A percentile compares a stretch with the other conserved stretches of the same genome.
These are phyloP conservation scores for Lagenidium giganteum DNA, from an alignment of 352 stramenopile genomes.

Conservation along the genomic window DNA sequence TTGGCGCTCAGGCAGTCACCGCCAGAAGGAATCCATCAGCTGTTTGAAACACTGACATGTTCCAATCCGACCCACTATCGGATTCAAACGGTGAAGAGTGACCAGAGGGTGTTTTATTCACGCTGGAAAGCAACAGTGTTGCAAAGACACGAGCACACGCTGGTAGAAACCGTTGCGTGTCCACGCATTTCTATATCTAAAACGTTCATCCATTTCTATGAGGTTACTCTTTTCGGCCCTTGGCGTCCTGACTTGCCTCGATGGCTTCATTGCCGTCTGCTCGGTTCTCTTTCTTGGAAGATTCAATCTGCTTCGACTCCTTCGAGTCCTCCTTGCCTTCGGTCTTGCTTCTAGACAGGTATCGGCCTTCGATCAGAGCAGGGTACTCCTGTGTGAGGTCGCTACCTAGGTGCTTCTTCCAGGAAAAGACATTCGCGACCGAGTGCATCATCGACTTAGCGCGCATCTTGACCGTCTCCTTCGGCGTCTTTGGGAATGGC, in stretches of 20 bases:
- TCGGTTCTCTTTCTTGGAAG: too few relatives aligned
- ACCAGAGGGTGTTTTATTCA: too few relatives aligned
- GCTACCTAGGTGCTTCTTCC: constrained; percentile 75
- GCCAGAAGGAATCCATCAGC: constrained; percentile 1
- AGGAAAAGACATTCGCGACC: constrained; percentile 61
- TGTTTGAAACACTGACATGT: constrained; percentile 4
- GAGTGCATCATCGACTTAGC: constrained; percentile 74
- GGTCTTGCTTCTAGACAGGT: neutral
- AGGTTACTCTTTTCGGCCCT: constrained; percentile 1
- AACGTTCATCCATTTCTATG: neutral
- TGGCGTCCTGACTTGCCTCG: too few relatives aligned
- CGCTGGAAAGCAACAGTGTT: too few relatives aligned
- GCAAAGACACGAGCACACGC: constrained; percentile 12
- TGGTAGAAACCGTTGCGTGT: constrained; percentile 10
- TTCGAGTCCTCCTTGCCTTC: constrained; percentile 1
- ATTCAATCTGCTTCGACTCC: constrained; percentile 2
- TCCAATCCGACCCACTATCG: too few relatives aligned
- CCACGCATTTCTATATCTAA: constrained; percentile 11
- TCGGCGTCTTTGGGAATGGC: constrained; percentile 72
- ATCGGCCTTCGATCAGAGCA: neutral
- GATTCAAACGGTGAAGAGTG: too few relatives aligned
- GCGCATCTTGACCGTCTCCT: constrained; percentile 63
- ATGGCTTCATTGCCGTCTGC: too few relatives aligned
- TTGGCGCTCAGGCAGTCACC: neutral
- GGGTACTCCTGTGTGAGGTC: constrained; percentile 71